These are phyloP conservation scores for Talaromyces pinophilus DNA, from an alignment of 2,329 filamentous ascomycete species.

Conservation along the genomic window DNA sequence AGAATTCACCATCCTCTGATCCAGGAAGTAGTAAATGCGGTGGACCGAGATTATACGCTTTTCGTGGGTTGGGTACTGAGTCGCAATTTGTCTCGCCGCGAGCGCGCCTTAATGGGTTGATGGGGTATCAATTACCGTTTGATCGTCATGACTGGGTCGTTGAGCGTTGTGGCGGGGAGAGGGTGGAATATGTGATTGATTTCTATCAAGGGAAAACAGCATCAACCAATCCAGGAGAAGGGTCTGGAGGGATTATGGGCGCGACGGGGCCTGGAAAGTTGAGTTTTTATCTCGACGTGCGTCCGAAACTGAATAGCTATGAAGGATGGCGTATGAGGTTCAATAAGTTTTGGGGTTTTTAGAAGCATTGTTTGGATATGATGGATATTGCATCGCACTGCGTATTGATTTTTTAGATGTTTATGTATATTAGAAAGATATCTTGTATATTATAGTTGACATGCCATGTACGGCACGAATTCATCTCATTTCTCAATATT, in stretches of 20 bases:
- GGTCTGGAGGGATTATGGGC: slow-evolving; percentile 29
- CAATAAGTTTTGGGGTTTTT: slow-evolving; percentile 50
- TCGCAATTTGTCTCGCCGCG: slow-evolving; percentile 69
- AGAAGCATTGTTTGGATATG: slow-evolving; percentile 9
- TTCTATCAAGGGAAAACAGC: slow-evolving; percentile 76
- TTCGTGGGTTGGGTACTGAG: slow-evolving; percentile 64
- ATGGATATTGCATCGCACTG: slow-evolving; percentile 15
- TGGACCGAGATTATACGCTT: slow-evolving; percentile 80
- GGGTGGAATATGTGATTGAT: slow-evolving; percentile 94
- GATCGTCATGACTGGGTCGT: slow-evolving; percentile 98
- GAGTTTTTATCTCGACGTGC: slow-evolving; percentile 66
- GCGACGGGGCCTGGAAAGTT: slow-evolving; percentile 47
- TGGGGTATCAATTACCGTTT: slow-evolving; percentile 91
- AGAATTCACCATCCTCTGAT: slow-evolving; percentile 58
- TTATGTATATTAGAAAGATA: slow-evolving; percentile 2
- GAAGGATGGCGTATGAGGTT: slow-evolving; percentile 63
- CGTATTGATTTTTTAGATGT: background rate
- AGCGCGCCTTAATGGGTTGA: slow-evolving; percentile 75
- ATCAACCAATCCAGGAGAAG: slow-evolving; percentile 26
- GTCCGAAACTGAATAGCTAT: slow-evolving; percentile 65
- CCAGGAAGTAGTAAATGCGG: slow-evolving; percentile 66
- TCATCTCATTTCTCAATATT: background rate
- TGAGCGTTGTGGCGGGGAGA: slow-evolving; percentile 74
- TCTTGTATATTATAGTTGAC: slow-evolving; percentile 2
- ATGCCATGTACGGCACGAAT: slow-evolving; percentile 3